Evolutionary conservation across 176 grass and related monocot genomes (phyloP).

Genomic region (Bothriochloa decipiens): DNA sequence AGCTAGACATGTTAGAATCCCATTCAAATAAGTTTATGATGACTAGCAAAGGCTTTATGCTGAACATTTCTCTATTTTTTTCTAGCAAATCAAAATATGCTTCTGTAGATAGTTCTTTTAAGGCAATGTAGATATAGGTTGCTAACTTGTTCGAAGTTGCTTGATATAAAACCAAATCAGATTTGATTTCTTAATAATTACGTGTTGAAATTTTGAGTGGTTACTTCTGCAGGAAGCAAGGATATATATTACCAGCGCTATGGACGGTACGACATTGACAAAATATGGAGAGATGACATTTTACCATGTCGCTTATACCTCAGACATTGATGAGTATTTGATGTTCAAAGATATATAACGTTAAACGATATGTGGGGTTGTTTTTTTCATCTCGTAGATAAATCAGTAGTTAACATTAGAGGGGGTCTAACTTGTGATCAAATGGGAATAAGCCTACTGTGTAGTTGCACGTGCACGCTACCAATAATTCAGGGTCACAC

Average conservation of each 20-base stretch:
- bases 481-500: neutral
- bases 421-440: neutral
- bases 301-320: conserved; percentile 86
- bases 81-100: neutral
- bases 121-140: neutral
- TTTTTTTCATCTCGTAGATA: neutral
- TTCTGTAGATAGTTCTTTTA: neutral
- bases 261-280: conserved; percentile 80
- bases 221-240: conserved; percentile 68
- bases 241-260: conserved; percentile 78
- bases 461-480: neutral
- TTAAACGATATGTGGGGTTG: neutral
- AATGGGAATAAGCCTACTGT: neutral
- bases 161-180: neutral
- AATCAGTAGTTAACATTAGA: neutral
- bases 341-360: conserved; percentile 22
- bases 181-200: neutral
- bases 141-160: neutral
- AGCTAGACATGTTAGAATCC: no score
- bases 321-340: conserved; percentile 77
- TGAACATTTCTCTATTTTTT: neutral
- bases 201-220: neutral
- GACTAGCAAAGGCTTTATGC: neutral
- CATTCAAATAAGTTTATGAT: conserved; percentile 21
- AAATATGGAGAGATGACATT: conserved; percentile 97